Evolutionary conservation across 2,329 filamentous ascomycete genomes (phyloP).

Genomic region (Macrophomina phaseolina): DNA sequence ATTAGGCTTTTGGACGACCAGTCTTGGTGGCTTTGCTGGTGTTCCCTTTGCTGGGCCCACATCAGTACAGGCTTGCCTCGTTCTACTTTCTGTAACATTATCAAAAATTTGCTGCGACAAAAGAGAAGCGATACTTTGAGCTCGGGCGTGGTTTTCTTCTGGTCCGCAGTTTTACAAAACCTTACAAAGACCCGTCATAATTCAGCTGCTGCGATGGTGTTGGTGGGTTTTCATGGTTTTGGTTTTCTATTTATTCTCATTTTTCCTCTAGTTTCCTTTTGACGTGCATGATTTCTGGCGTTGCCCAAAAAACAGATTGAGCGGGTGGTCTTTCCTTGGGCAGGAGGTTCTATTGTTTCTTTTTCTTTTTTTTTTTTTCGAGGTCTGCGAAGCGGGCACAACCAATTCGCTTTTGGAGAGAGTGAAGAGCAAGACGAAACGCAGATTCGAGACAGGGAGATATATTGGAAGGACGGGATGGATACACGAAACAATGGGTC

Average conservation of each 20-base stretch:
- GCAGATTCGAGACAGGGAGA: background rate
- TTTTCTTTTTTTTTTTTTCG: background rate
- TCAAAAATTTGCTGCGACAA: background rate
- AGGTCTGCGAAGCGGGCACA: background rate
- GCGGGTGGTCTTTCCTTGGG: background rate
- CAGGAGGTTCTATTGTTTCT: slow-evolving; percentile 2
- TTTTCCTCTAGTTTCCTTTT: slow-evolving; percentile 10
- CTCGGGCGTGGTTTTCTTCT: background rate
- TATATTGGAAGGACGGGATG: background rate
- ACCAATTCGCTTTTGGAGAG: slow-evolving; percentile 3
- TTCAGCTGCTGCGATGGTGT: slow-evolving; percentile 22
- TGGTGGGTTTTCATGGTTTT: slow-evolving; percentile 7
- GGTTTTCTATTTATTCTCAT: background rate
- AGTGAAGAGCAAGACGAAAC: background rate
- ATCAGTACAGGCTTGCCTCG: background rate
- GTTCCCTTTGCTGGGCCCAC: slow-evolving; percentile 26
- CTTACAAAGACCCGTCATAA: slow-evolving; percentile 22
- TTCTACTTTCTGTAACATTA: slow-evolving; percentile 6
- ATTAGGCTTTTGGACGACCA: slow-evolving; percentile 2
- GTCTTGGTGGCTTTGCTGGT: background rate
- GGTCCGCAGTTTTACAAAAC: background rate
- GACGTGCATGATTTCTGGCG: slow-evolving; percentile 22
- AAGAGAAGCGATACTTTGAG: background rate
- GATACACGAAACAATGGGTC: background rate
- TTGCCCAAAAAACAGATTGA: slow-evolving; percentile 26